Conservation (phyloP, 2,329 filamentous ascomycete species). For the Apiospora sp. region DNA sequence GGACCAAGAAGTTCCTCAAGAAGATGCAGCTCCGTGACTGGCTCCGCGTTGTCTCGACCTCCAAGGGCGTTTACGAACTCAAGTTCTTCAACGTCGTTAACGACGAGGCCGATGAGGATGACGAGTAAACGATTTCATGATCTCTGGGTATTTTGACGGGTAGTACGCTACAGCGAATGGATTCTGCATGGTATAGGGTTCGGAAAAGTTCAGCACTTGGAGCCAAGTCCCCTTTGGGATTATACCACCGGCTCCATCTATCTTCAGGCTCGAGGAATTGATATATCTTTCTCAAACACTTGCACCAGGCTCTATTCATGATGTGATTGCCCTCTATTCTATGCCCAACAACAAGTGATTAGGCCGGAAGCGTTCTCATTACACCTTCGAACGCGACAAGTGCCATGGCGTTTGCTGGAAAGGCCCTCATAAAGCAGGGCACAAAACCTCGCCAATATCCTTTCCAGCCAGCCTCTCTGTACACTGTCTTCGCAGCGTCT, state of each 20-base stretch:
- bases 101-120: slow-evolving; percentile 96
- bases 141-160: slow-evolving; percentile 19
- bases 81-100: slow-evolving; percentile 99
- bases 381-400: slow-evolving; percentile 92
- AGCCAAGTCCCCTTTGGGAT: background rate
- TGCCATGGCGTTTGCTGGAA: slow-evolving; percentile 95
- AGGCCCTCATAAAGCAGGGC: slow-evolving; percentile 91
- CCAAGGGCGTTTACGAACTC: slow-evolving; percentile 98
- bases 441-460: slow-evolving; percentile 95
- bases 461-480: slow-evolving; percentile 75
- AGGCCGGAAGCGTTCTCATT: slow-evolving; percentile 68
- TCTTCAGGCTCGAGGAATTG: slow-evolving; percentile 17
- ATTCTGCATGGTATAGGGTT: slow-evolving; percentile 28
- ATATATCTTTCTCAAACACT: slow-evolving; percentile 5
- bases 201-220: slow-evolving; percentile 27
- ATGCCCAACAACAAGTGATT: slow-evolving; percentile 7
- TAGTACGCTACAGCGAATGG: slow-evolving; percentile 22
- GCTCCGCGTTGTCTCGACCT: slow-evolving; percentile 98
- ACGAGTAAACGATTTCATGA: slow-evolving; percentile 76
- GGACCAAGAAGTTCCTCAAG: slow-evolving; percentile 99
- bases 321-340: slow-evolving; percentile 18
- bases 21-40: slow-evolving; percentile 99
- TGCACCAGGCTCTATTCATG: background rate
- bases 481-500: slow-evolving; percentile 80
- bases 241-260: slow-evolving; percentile 15